These are phyloP conservation scores for Fonsecaea nubica DNA, from an alignment of 2,329 filamentous ascomycete genomes.

Conservation along the genomic window DNA sequence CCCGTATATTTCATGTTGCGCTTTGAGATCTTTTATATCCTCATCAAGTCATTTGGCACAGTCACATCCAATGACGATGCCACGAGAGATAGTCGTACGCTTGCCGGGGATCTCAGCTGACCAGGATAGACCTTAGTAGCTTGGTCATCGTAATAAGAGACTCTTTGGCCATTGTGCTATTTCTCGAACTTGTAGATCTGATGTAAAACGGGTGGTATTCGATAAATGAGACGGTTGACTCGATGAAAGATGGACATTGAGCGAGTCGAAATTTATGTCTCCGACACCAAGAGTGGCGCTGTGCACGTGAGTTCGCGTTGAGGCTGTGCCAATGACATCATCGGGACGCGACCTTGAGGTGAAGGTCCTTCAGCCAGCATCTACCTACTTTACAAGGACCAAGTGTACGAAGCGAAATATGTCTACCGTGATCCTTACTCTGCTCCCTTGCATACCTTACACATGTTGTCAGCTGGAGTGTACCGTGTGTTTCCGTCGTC, in stretches of 20 bases:
- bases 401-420: not conserved
- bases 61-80: not conserved
- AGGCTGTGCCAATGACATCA: conserved; percentile 10
- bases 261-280: not conserved
- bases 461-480: too few species aligned
- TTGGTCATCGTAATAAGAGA: conserved; percentile 39
- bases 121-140: conserved; percentile 31
- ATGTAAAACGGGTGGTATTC: not conserved
- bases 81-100: not conserved
- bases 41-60: not conserved
- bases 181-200: not conserved
- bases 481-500: too few species aligned
- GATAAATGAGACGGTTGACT: not conserved
- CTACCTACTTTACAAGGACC: not conserved
- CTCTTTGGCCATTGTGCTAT: conserved; percentile 37
- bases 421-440: not conserved
- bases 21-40: not conserved
- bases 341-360: not conserved
- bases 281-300: not conserved
- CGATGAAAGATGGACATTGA: not conserved
- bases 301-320: conserved; percentile 10
- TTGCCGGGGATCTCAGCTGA: conserved; percentile 1
- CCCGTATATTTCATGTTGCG: not conserved
- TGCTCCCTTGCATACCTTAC: too few species aligned
- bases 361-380: not conserved